Base-by-base conservation (phyloP, 208 protist species). In the Tritrichomonas foetus region DNA sequence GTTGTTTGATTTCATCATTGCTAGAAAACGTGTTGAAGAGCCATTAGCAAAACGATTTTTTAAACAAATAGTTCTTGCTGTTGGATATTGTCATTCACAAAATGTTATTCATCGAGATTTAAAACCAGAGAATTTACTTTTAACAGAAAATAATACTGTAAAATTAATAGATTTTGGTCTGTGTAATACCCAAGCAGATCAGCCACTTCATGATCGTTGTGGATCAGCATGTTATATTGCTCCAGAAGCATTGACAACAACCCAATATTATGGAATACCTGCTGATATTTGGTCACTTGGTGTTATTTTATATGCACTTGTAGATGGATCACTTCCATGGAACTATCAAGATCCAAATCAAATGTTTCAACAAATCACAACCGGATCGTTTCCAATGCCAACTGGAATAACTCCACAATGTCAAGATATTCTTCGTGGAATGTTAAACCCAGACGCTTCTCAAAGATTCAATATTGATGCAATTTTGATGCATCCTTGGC, bases 111-210 rank as follows among this genome's bases (percentile, higher is more conserved):
- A 97, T 92, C 95, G 96, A 50, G 96, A 96, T 92, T 95, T 96
- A 44, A 96, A 96, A 92, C 95, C 95, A 33, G 95, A 96, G 93
- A 96, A 96, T 53, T 33, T 96, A n/a, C 47, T 96, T 8, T n/a
- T 96, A 8, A 93, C 95, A 44, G 93, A 72, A 49, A 25, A 94
- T 9, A 55, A 61, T 41, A 95, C 94, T 74, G 55, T 96, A 44
- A 96, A 96, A 57, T 89, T 97, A 25, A 94, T 95, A 0, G 96
- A 97, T 93, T 97, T 97, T 72, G 96, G 96, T 27, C 47, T 89
- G 2, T 94, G 95, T 27, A 57, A 33, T 57, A 92, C 22, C 25
- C 30, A 61, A 64, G 50, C 41, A 3, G 78, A 92, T 61, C n/a
- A 61, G 25, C 41, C 50, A 2, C 47, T 89, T 22, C 41, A 53